Percentiles rank a stretch among this genome's conserved stretches.
Conservation (phyloP, 306 rosid genomes). For the Biancaea sappan region DNA sequence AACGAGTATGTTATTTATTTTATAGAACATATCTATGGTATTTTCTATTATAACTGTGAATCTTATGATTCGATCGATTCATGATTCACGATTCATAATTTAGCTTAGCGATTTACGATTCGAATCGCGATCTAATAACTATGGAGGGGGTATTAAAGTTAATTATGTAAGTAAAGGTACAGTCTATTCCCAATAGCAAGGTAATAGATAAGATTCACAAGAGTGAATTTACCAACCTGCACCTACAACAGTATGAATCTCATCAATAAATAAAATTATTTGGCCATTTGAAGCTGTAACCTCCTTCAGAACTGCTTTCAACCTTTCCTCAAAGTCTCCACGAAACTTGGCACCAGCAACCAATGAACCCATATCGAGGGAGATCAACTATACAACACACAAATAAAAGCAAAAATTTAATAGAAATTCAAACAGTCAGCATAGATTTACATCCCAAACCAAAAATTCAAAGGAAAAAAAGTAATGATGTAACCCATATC, state of each 20-base stretch:
- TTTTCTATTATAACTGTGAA: too few relatives aligned
- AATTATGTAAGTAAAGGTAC: not conserved
- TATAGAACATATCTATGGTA: too few relatives aligned
- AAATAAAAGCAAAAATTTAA: conserved; percentile 10
- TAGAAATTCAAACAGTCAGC: conserved; percentile 14
- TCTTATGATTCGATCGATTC: too few relatives aligned
- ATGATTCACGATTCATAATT: too few relatives aligned
- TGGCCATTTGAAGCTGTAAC: conserved; percentile 94
- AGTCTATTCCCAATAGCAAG: not conserved
- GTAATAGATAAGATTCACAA: conserved; percentile 13
- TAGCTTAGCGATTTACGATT: too few relatives aligned
- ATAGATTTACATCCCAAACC: conserved; percentile 9
- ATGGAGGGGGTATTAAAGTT: not conserved
- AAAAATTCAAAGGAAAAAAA: not conserved
- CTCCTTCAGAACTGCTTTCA: conserved; percentile 96
- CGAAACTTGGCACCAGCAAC: conserved; percentile 97
- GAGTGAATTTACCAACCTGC: conserved; percentile 67
- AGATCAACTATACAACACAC: conserved; percentile 68
- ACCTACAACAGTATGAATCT: conserved; percentile 97
- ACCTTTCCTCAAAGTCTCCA: conserved; percentile 95
- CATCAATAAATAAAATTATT: conserved; percentile 92
- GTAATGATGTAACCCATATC: not conserved
- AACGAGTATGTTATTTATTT: too few relatives aligned
- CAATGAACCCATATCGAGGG: conserved; percentile 94
- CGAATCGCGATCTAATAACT: too few relatives aligned